phyloP scores from a whole-genome alignment of 2,329 filamentous ascomycete species.

The Fusarium irregulare region DNA sequence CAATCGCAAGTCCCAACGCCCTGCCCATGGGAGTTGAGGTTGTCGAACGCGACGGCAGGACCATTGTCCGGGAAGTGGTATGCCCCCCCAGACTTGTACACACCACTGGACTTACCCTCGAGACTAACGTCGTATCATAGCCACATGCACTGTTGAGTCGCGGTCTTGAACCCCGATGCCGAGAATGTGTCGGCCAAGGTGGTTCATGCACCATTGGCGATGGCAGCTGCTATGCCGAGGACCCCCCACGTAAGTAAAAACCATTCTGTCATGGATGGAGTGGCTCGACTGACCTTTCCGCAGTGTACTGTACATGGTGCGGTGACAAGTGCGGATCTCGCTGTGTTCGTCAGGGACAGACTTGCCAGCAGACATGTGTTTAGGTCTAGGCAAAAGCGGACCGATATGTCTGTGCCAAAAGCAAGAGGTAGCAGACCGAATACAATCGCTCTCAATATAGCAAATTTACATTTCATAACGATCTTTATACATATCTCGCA shows the following conservation, averaged over 20 bases:
- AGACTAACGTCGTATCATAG: background rate
- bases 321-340: background rate
- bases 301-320: background rate
- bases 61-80: background rate
- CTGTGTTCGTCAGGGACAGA: background rate
- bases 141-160: background rate
- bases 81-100: too few species aligned
- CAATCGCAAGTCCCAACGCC: background rate
- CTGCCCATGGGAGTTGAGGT: background rate
- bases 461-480: background rate
- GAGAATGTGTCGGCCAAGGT: background rate
- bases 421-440: background rate
- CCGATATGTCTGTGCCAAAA: accelerated
- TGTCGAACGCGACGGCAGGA: background rate
- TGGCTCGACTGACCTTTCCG: background rate
- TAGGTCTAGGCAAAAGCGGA: background rate
- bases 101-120: background rate
- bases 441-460: background rate
- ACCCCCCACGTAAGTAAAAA: background rate
- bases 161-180: background rate
- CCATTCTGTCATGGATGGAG: accelerated
- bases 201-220: background rate
- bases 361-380: background rate
- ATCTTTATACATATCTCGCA: background rate
- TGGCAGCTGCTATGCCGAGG: background rate